Base-by-base conservation (phyloP, 2,329 filamentous ascomycete species). In the Xylariomycetidae sp. region DNA sequence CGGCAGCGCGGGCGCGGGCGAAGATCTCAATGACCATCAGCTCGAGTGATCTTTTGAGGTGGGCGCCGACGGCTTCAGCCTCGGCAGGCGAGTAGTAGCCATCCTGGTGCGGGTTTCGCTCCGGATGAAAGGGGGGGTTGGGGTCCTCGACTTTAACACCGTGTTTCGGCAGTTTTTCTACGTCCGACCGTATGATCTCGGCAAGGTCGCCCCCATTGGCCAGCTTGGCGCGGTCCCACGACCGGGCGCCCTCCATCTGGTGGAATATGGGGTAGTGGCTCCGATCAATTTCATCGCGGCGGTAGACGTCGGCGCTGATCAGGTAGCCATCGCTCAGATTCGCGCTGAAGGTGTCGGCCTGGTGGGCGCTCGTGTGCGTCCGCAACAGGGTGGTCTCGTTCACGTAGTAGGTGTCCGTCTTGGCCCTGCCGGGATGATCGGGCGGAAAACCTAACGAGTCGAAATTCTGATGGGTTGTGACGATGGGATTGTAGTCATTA, bases 231-330 rank as follows among this genome's bases (percentile, higher is more conserved):
- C 87, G 77, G 54, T 92, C 84, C 90, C 92, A 98, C 34, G 88
- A 82, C 48, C 84, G 74, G 7, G 90, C 90, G 10, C 88, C 90
- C 60, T 98, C 92, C 89, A 97, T 97, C 65, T 98, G 92, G 63
- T 98, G 92, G 62, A 98, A 98, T 38, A 94, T 80, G 1, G 92
- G 92, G 62, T 97, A 97, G 63, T 98, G 92, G 49, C 83, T 92
- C 36, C 86, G 79, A 62, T 98, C 92, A 53, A 98, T 84, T 36
- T 90, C 89, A 74, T 98, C 92, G 45, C 92, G 77, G 27, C 92
- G 80, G 61, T 97, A 98, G 13, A 98, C 92, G 58, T 98, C 92
- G 16, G 90, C 92, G 38, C 84, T 85, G 56, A 98, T 85, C 20
- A 94, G 83, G 57, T 88, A 98, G 3, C 90, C 92, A 23, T 80